Evolutionary conservation across 2,329 filamentous ascomycete species (phyloP), one percentile per base, ranked within the genome.

Genomic region (Cladophialophora exuberans): DNA sequence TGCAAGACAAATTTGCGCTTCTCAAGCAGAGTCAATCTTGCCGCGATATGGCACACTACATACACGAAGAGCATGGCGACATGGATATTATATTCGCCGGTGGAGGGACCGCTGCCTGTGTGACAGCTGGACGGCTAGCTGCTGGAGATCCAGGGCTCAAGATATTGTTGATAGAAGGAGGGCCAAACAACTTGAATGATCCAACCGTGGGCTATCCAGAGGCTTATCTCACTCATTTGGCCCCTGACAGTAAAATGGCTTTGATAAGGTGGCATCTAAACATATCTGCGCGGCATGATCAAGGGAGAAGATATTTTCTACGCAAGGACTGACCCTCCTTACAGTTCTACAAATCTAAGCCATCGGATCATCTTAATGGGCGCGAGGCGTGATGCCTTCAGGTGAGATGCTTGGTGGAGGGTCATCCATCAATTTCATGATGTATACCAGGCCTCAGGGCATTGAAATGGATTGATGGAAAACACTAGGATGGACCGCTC

Each of bases 401-500:
- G 44, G 28, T 10, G 25, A 76, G 22, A 78, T 83, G 0, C 73
- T 89, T 0, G 86, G 86, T 13, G 86, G 86, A 4, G 83, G 84
- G 6, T 81, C 77, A 11, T 81, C 80, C 0, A 74, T 85, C 50
- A 85, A 85, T 60, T 81, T 80, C 58, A 81, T 84, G 79, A 79
- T 81, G 48, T 72, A 70, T 52, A 65, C 50, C 76, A 75, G 71
- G n/a, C 63, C 67, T 1, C 66, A 70, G 41, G 57, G 61, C 15
- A 61, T 62, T 17, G 71, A 73, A 31, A 68, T 59, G 50, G 78
- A 83, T 60, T 72, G 73, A 4, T 83, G 79, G 79, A 74, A 79
- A 6, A 75, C 73, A 0, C 22, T 23, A 20, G 43, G 54, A 15
- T 57, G 54, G 54, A 25, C 18, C 23, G 28, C n/a, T 4, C 10